phyloP scores from a whole-genome alignment of 306 rosid species.

The Bauhinia variegata region DNA sequence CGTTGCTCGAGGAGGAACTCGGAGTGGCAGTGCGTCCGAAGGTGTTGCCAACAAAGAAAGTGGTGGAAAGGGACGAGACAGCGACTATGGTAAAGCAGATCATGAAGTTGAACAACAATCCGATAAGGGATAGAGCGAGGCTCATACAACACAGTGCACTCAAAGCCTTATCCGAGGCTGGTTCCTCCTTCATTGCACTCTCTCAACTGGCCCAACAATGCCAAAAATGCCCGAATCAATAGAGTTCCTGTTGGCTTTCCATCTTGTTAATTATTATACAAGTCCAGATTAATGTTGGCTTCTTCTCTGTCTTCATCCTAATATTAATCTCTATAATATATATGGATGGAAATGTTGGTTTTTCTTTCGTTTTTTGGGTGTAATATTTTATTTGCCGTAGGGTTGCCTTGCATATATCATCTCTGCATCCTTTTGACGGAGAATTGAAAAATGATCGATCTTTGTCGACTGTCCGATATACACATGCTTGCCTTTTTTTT shows the following conservation, averaged over 20 bases:
- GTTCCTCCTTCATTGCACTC: conserved; percentile 37
- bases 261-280: too few species aligned
- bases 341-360: too few species aligned
- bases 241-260: neutral
- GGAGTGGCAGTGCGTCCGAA: conserved; percentile 40
- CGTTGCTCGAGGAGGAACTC: conserved; percentile 48
- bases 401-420: too few species aligned
- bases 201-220: neutral
- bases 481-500: too few species aligned
- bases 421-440: too few species aligned
- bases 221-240: neutral
- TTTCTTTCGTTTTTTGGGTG: too few species aligned
- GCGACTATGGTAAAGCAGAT: conserved; percentile 39
- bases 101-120: conserved; percentile 1
- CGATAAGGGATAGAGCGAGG: conserved; percentile 30
- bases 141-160: conserved; percentile 29
- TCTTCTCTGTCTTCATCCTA: too few species aligned
- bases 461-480: too few species aligned
- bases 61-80: conserved; percentile 50
- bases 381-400: too few species aligned
- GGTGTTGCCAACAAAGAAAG: conserved; percentile 38
- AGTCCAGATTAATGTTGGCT: too few species aligned
- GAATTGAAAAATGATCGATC: too few species aligned
- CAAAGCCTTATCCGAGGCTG: conserved; percentile 25
- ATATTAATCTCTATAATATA: too few species aligned